Conservation (phyloP, 164 flowering plant species). For the Piper longum region DNA sequence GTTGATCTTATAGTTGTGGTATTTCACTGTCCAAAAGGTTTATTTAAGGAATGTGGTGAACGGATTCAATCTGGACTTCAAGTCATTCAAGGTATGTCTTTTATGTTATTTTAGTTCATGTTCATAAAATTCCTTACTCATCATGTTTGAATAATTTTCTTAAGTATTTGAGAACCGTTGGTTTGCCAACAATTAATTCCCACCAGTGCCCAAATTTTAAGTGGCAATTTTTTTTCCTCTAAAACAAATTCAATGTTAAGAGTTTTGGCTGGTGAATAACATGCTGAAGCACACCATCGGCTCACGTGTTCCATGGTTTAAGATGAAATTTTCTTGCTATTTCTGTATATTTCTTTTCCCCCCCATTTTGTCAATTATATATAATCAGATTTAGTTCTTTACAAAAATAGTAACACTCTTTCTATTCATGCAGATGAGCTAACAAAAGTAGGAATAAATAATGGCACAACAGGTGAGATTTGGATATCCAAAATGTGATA, state of each 20-base stretch:
- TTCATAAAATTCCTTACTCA: not conserved
- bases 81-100: conserved; percentile 42
- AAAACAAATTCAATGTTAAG: too few species aligned
- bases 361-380: not conserved
- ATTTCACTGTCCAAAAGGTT: conserved; percentile 81
- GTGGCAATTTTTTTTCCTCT: too few species aligned
- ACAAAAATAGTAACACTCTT: not conserved
- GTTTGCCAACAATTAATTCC: too few species aligned
- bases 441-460: conserved; percentile 60
- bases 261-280: too few species aligned
- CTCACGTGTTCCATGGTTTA: too few species aligned
- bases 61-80: conserved; percentile 72
- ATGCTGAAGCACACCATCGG: too few species aligned
- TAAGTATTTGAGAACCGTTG: not conserved
- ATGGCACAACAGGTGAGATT: conserved; percentile 45
- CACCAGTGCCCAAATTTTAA: too few species aligned
- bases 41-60: conserved; percentile 68
- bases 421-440: conserved; percentile 53
- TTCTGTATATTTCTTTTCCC: not conserved
- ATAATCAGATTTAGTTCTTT: not conserved
- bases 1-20: conserved; percentile 75
- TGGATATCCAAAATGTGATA: too few species aligned
- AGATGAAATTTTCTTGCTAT: too few species aligned
- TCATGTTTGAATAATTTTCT: not conserved
- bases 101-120: not conserved